Evolutionary conservation across 1,139 yeast species (phyloP).

Genomic region (Yamadazyma sp.): DNA sequence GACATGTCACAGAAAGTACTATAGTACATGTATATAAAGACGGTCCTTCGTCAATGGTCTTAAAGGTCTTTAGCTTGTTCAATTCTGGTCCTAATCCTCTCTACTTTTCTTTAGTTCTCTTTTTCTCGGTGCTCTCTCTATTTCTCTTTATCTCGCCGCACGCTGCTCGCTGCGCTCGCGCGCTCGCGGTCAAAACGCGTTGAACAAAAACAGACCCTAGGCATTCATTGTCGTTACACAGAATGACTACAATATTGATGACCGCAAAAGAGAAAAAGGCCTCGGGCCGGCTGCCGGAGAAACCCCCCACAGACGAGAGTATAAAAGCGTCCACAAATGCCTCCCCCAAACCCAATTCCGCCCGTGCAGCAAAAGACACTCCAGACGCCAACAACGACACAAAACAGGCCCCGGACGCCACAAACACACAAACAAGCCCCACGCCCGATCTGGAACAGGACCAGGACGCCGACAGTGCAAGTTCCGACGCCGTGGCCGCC

Average conservation of each 20-base stretch:
- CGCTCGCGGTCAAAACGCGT: conserved; percentile 1
- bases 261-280: not conserved
- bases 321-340: not conserved
- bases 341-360: not conserved
- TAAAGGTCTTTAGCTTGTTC: no score
- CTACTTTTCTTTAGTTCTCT: no score
- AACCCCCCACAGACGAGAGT: no score
- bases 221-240: not conserved
- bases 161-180: no score
- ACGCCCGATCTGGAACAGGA: no score
- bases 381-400: not conserved
- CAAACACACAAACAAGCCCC: not conserved
- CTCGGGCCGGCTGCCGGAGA: not conserved
- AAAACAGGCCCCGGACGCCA: not conserved
- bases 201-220: not conserved
- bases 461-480: no score
- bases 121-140: no score
- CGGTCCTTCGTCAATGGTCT: no score
- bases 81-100: no score
- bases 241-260: conserved; percentile 1
- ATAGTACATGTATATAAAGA: conserved; percentile 1
- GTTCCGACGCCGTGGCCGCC: no score
- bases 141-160: no score
- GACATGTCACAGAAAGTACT: no score
- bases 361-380: not conserved